Base-by-base conservation (phyloP, 2,329 filamentous ascomycete species). In the Talaromyces albobiverticillius region DNA sequence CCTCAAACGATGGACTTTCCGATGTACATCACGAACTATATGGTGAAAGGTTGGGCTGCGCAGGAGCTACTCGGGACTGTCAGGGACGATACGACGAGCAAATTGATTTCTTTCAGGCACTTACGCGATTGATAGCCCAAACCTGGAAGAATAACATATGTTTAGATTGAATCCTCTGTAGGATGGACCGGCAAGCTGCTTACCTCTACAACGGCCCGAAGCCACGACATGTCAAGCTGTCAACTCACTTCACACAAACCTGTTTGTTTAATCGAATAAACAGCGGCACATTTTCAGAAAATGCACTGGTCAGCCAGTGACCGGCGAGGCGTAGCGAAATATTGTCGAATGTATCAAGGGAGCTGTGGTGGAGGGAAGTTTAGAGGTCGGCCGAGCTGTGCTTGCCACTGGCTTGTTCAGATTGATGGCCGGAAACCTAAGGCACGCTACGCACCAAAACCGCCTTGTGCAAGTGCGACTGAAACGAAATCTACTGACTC, bases 1-100 rank as follows among this genome's bases (percentile, higher is more conserved):
- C 53, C 69, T 70, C 18, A 74, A 32, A 51, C 70, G 67, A 59
- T 75, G 71, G 20, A 77, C 62, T 45, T 63, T 69, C 48, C 71
- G 69, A 60, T 77, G 72, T 20, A 76, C 67, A 52, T 63, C 66
- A 25, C 73, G 71, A 42, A 77, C 75, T 60, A 71, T 67, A 36
- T 69, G 65, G 60, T 76, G 74, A 58, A 76, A 77, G 48, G 67
- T 59, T 9, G 71, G 73, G 57, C 73, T 76, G 50, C 67, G 62
- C 48, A 77, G 64, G 53, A 77, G 70, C 72, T 75, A 58, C 23
- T 41, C 20, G 29, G 10, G 16, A 32, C 48, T 36, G 53, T 29
- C 13, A 56, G 34, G 46, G 45, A 16, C 43, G 20, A 32, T 14
- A 31, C 46, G 20, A 49, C 29, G 22, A 53, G 22, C 52, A 59